Evolutionary conservation across 2,329 filamentous ascomycete species (phyloP).

Genomic region (Coniochaeta sp.): DNA sequence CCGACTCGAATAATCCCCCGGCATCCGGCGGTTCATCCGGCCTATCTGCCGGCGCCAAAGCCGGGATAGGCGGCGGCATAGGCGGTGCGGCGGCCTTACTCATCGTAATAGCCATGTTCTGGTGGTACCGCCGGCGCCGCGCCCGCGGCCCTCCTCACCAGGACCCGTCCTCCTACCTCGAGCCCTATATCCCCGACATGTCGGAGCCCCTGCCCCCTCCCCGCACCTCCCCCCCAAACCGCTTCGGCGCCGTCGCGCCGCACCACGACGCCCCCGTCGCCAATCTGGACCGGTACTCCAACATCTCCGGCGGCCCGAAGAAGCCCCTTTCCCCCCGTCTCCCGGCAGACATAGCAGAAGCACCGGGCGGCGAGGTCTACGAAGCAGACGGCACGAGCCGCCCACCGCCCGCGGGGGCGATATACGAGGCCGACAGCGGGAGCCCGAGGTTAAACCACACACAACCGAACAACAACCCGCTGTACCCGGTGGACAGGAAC

Average conservation of each 20-base stretch:
- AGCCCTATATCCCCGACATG: slow-evolving; percentile 2
- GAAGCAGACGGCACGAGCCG: neutral
- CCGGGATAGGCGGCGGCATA: slow-evolving; percentile 14
- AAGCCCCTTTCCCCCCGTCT: neutral
- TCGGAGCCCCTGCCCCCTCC: neutral
- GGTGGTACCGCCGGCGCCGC: neutral
- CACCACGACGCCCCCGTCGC: neutral
- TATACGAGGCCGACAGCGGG: slow-evolving; percentile 1
- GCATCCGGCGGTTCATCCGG: neutral
- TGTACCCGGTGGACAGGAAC: neutral
- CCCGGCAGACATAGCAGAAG: neutral
- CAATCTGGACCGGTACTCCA: neutral
- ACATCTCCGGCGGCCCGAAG: neutral
- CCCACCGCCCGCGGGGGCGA: neutral
- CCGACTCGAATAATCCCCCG: slow-evolving; percentile 2
- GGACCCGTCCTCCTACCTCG: neutral
- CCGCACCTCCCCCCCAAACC: neutral
- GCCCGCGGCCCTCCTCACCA: neutral
- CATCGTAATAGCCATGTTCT: neutral
- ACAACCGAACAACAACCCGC: neutral
- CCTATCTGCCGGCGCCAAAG: slow-evolving; percentile 11
- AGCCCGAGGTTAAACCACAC: neutral
- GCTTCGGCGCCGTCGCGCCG: neutral
- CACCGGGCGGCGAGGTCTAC: neutral
- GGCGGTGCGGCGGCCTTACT: slow-evolving; percentile 6